phyloP scores from a whole-genome alignment of 192 early-diverging fungal genomes.

The Mortierella hygrophila region DNA sequence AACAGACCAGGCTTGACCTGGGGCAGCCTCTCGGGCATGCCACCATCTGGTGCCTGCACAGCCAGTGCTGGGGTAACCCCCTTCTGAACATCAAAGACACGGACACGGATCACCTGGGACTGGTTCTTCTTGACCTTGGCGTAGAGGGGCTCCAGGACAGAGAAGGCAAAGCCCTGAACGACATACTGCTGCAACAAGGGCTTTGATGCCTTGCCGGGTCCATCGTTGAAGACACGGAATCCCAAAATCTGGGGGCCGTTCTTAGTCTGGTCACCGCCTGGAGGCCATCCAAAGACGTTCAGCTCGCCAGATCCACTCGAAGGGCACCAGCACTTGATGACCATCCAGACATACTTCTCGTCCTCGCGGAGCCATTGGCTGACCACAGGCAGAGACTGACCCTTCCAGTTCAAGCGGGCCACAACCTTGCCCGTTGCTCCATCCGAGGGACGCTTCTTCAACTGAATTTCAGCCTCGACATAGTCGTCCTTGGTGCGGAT shows the following conservation, averaged over 20 bases:
- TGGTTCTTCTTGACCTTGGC: conserved; percentile 47
- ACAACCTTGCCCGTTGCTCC: conserved; percentile 50
- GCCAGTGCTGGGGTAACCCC: conserved; percentile 41
- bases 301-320: conserved; percentile 39
- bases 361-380: conserved; percentile 43
- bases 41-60: conserved; percentile 44
- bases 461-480: conserved; percentile 38
- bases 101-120: conserved; percentile 36
- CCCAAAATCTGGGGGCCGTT: conserved; percentile 49
- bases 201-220: conserved; percentile 40
- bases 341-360: conserved; percentile 40
- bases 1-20: conserved; percentile 48
- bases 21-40: conserved; percentile 47
- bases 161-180: conserved; percentile 52
- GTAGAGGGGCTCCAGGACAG: conserved; percentile 42
- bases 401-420: conserved; percentile 51
- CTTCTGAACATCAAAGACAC: conserved; percentile 52
- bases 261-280: conserved; percentile 56
- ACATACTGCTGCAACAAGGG: conserved; percentile 55
- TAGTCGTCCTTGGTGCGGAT: conserved; percentile 41
- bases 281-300: conserved; percentile 55
- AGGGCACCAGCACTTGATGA: conserved; percentile 43
- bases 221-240: conserved; percentile 47
- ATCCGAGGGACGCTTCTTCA: conserved; percentile 46
- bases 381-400: conserved; percentile 33